A percentile compares a stretch with the other conserved stretches of the same genome.
These are phyloP conservation scores for Triadica sebifera DNA, from an alignment of 345 rosid genomes.

Conservation along the genomic window DNA sequence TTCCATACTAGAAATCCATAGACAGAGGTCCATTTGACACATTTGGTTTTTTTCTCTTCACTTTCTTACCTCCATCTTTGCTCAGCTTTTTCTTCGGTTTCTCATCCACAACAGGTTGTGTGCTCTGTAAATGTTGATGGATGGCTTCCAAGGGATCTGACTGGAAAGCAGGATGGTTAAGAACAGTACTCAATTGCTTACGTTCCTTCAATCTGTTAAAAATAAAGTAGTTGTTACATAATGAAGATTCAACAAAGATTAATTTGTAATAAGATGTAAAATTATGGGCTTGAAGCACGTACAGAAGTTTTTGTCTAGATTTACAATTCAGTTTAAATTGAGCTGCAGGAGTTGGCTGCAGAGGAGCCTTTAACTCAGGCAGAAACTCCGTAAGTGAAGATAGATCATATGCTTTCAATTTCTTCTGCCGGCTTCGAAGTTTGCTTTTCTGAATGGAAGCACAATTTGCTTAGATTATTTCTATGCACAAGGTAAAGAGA, in stretches of 20 bases:
- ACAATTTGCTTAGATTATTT: not conserved
- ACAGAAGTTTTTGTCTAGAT: slow-evolving; percentile 66
- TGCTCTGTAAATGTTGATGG: slow-evolving; percentile 61
- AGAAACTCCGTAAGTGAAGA: slow-evolving; percentile 71
- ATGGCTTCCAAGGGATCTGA: slow-evolving; percentile 72
- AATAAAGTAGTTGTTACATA: slow-evolving; percentile 5
- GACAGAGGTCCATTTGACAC: slow-evolving; percentile 26
- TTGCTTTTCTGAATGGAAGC: slow-evolving; percentile 46
- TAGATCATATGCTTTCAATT: slow-evolving; percentile 69
- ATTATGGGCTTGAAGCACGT: slow-evolving; percentile 16
- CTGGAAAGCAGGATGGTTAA: slow-evolving; percentile 62
- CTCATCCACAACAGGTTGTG: slow-evolving; percentile 58
- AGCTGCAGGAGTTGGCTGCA: slow-evolving; percentile 33
- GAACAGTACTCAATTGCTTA: slow-evolving; percentile 55
- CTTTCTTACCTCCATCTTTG: slow-evolving; percentile 54
- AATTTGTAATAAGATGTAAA: not conserved
- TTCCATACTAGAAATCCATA: slow-evolving; percentile 40
- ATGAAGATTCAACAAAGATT: not conserved
- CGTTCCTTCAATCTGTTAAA: slow-evolving; percentile 60
- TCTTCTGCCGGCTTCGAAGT: slow-evolving; percentile 55
- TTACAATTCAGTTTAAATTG: slow-evolving; percentile 68
- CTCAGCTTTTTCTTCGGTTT: slow-evolving; percentile 52
- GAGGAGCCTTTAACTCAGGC: slow-evolving; percentile 52
- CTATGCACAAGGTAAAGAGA: too few relatives aligned
- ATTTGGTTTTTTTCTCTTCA: slow-evolving; percentile 38